Evolutionary conservation across 768 basidiomycete genomes (phyloP).

Genomic region (Podaxis mareebaensis): DNA sequence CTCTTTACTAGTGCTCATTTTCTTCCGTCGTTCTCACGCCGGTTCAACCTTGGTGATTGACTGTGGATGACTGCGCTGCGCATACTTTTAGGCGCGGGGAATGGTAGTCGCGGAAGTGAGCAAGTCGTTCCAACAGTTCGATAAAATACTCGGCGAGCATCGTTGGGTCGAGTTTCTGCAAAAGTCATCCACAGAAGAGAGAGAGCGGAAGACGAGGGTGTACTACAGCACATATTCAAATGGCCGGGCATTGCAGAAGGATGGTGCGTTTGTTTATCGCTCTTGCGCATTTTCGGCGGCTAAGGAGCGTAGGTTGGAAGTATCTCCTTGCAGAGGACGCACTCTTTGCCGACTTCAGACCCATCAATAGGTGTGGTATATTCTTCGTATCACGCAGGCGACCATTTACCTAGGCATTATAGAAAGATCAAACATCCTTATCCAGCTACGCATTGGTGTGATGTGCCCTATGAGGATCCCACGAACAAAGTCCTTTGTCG

Average conservation of each 20-base stretch:
- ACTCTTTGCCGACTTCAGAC: conserved; percentile 44
- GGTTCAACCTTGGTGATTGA: neutral
- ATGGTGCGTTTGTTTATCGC: conserved; percentile 34
- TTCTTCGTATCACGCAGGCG: conserved; percentile 1
- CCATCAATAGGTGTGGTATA: conserved; percentile 31
- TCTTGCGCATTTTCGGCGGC: neutral
- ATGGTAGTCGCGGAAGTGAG: conserved; percentile 53
- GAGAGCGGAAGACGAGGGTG: conserved; percentile 35
- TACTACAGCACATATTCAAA: conserved; percentile 44
- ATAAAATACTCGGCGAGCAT: conserved; percentile 50
- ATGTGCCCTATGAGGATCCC: conserved; percentile 15
- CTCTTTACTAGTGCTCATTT: neutral
- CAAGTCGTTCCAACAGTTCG: conserved; percentile 33
- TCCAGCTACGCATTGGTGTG: conserved; percentile 18
- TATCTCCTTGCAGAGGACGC: conserved; percentile 38
- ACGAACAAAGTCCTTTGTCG: conserved; percentile 19
- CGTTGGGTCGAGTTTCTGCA: conserved; percentile 47
- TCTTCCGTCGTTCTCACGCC: neutral
- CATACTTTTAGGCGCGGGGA: conserved; percentile 32
- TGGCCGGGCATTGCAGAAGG: conserved; percentile 48
- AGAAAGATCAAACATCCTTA: conserved; percentile 21
- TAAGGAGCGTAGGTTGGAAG: conserved; percentile 48
- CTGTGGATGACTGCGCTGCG: conserved; percentile 22
- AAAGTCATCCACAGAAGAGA: conserved; percentile 39
- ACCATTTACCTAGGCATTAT: neutral